phyloP scores from a whole-genome alignment of 2,329 filamentous ascomycete genomes.

The Penicillium palitans region DNA sequence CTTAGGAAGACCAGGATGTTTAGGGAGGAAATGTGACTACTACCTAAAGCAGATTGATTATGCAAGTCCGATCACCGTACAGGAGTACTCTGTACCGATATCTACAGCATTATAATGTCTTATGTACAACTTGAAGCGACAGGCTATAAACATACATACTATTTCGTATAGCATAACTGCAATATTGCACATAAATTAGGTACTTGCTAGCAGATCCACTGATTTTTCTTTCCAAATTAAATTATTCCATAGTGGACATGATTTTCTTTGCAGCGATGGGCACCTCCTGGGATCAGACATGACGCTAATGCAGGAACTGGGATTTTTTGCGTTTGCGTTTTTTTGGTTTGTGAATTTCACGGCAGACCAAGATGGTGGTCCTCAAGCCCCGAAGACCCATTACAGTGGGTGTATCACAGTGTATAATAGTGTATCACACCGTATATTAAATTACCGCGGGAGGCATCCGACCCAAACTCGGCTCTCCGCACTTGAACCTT shows the following conservation, averaged over 20 bases:
- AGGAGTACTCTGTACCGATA: not conserved
- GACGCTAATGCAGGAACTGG: slow-evolving; percentile 43
- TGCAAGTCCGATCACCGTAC: slow-evolving; percentile 13
- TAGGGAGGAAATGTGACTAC: not conserved
- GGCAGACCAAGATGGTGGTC: not conserved
- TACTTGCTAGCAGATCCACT: not conserved
- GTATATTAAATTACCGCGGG: slow-evolving; percentile 13
- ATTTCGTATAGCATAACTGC: not conserved
- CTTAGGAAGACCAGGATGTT: not conserved
- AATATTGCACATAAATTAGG: not conserved
- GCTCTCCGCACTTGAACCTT: slow-evolving; percentile 15
- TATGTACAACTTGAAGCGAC: not conserved
- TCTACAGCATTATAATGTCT: not conserved
- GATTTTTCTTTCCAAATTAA: not conserved
- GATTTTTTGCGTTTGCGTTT: slow-evolving; percentile 7
- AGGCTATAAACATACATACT: not conserved
- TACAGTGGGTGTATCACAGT: not conserved
- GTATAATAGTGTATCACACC: not conserved
- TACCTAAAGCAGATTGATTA: slow-evolving; percentile 7
- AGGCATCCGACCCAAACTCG: slow-evolving; percentile 9
- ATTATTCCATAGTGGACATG: slow-evolving; percentile 7
- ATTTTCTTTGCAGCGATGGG: slow-evolving; percentile 10
- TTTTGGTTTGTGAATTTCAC: not conserved
- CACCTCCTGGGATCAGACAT: slow-evolving; percentile 19
- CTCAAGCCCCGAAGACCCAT: not conserved